Base-by-base conservation (phyloP, 2,329 filamentous ascomycete genomes). In the Trichoderma koningii region DNA sequence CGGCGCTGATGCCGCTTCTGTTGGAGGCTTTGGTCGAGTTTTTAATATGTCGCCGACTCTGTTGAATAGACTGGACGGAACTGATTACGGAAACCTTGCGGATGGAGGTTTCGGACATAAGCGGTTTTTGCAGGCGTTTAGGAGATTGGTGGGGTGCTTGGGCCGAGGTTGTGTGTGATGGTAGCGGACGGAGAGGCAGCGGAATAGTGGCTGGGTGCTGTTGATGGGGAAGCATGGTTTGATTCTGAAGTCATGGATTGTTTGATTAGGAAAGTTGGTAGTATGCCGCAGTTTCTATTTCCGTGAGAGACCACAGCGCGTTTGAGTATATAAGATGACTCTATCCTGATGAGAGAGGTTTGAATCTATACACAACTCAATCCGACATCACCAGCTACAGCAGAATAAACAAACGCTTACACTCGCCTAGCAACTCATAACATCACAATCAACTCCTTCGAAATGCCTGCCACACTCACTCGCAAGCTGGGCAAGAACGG, bases 401-500 rank as follows among this genome's bases (percentile, higher is more conserved):
- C 17, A 51, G 42, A 28, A 5, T 12, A 7, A 1, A 30, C 14
- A 9, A 42, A 15, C 21, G 5, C 14, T 10, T 14, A 38, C 34
- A 14, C 34, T 38, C 12, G 10, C 3, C 15, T 6, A 28, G 5
- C 7, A 19, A 14, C 10, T 3, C 53, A 45, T 28, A 55, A 26
- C 7, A 38, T n/a, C 4, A n/a, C 34, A 19, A 26, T 7, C n/a
- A 53, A 5, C 26, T 15, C 7, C 17, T 45, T 23, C 26, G 47
- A 55, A 12, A 63, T 63, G 59, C 50, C 59, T 63, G 26, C 59
- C 23, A 63, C 50, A 17, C 38, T 63, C 19, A 65, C 66, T 30
- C 64, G 66, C 28, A 28, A 23, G 26, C 76, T 87, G 14, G 83
- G 84, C 66, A 81, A 79, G 66, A 76, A 82, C 69, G 84, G 84